Evolutionary conservation across 306 rosid genomes (phyloP), one percentile per base, ranked within the genome.

Genomic region (Malus sieversii): DNA sequence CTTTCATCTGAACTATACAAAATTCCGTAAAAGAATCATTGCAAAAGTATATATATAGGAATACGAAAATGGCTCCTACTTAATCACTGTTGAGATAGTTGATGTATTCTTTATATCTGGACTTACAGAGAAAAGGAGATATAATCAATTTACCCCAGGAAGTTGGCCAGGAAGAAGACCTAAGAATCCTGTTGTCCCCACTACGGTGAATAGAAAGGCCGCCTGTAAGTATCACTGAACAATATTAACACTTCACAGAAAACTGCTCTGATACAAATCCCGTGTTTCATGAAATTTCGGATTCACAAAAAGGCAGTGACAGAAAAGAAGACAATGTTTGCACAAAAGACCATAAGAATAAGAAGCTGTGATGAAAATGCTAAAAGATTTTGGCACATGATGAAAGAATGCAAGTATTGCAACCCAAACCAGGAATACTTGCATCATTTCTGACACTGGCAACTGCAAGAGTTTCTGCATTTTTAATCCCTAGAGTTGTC

Each of bases 121-220:
- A 69, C 72, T 78, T 68, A 82, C 60, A 64, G 14, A 82, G 55
- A 33, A 77, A 81, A 76, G 68, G 15, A 66, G 71, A 72, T 70
- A 72, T 48, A 65, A 23, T 78, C 33, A 57, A 77, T 35, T 82
- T 92, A 95, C 97, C 98, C 98, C 97, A 59, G 98, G 97, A 87
- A 92, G 96, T 80, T 92, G 98, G 72, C 97, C 97, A 57, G 97
- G 90, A 72, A 95, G 84, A 87, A 90, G 75, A 68, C 76, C 98
- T 33, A 92, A 84, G 85, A 92, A 89, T 75, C 98, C 93, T 8
- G 97, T 87, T 65, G 93, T 85, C 51, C 98, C 98, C 71, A 92
- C 98, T 82, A 95, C 97, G n/a, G 97, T 92, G 80, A 90, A 95
- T 60, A 95, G 97, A 82, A 95, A 95, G 84, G 97, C 97, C 46